A percentile compares a stretch with the other conserved stretches of the same genome.
Conservation (phyloP, 1,284 basidiomycete genomes). For the Austroboletus novae-zelandiae region DNA sequence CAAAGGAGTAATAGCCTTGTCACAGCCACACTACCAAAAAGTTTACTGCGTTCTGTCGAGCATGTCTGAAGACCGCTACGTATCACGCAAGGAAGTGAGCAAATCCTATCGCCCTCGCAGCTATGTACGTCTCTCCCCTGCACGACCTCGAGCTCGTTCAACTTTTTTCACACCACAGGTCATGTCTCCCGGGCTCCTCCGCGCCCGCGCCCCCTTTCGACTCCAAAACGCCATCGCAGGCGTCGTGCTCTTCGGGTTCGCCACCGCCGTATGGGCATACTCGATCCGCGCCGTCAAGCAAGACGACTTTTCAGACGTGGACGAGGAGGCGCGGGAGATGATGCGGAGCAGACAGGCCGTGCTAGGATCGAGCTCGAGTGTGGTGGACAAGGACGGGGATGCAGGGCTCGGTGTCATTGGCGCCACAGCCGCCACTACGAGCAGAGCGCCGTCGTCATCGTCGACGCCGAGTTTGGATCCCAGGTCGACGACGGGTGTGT, state of each 20-base stretch:
- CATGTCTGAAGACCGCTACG: slow-evolving; percentile 35
- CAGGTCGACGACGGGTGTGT: neutral
- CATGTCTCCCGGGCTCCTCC: slow-evolving; percentile 83
- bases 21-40: too few relatives aligned
- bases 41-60: neutral
- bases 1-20: slow-evolving; percentile 10
- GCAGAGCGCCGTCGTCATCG: neutral
- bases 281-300: slow-evolving; percentile 93
- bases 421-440: too few relatives aligned
- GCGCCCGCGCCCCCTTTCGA: slow-evolving; percentile 84
- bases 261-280: slow-evolving; percentile 86
- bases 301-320: slow-evolving; percentile 85
- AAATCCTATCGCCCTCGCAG: slow-evolving; percentile 41
- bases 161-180: slow-evolving; percentile 41
- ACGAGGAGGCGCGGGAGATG: slow-evolving; percentile 68
- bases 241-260: slow-evolving; percentile 68
- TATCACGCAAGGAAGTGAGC: slow-evolving; percentile 34
- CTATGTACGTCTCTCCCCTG: slow-evolving; percentile 29
- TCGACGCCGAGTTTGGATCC: neutral
- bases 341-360: slow-evolving; percentile 28
- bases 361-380: too few relatives aligned
- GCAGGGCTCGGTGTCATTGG: neutral
- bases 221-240: slow-evolving; percentile 82
- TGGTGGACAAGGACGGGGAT: neutral
- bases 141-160: neutral